Conservation (phyloP, 129 eudicot genomes). For the Chrysanthemum makinoi region DNA sequence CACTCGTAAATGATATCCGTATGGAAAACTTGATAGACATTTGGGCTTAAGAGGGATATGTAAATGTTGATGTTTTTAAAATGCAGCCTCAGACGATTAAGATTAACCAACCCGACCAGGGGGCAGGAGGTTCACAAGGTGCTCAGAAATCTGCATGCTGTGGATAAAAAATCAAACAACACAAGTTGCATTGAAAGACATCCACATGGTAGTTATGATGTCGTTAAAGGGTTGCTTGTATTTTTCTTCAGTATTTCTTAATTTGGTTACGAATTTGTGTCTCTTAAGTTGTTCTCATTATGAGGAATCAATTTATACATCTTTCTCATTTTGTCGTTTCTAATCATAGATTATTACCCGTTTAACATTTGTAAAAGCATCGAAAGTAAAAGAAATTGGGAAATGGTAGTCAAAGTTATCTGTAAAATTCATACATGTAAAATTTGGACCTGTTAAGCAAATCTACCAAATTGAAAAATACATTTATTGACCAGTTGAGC, state of each 20-base stretch:
- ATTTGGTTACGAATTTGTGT: constrained; percentile 21
- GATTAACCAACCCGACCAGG: constrained; percentile 62
- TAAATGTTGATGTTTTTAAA: neutral
- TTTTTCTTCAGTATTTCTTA: constrained; percentile 1
- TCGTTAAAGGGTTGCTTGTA: constrained; percentile 39
- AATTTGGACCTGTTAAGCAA: too few relatives aligned
- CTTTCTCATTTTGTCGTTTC: constrained; percentile 18
- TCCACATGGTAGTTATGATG: constrained; percentile 27
- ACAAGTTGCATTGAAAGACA: constrained; percentile 14
- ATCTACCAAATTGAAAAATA: too few relatives aligned
- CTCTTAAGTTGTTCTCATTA: constrained; percentile 31
- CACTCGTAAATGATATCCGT: neutral
- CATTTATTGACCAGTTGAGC: too few relatives aligned
- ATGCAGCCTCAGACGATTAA: constrained; percentile 68
- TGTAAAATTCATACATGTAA: neutral
- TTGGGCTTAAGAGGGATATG: neutral
- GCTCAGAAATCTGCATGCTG: constrained; percentile 67
- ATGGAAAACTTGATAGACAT: neutral
- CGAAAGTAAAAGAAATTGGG: constrained; percentile 6
- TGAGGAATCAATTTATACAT: constrained; percentile 34
- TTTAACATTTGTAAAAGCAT: constrained; percentile 22
- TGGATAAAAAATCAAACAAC: constrained; percentile 27
- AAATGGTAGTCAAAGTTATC: constrained; percentile 23
- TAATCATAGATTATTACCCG: constrained; percentile 6
- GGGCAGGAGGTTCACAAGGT: constrained; percentile 57